Percentiles rank a stretch among this genome's conserved stretches.
Evolutionary conservation across 345 rosid species (phyloP).

Genomic region (Microcos paniculata): DNA sequence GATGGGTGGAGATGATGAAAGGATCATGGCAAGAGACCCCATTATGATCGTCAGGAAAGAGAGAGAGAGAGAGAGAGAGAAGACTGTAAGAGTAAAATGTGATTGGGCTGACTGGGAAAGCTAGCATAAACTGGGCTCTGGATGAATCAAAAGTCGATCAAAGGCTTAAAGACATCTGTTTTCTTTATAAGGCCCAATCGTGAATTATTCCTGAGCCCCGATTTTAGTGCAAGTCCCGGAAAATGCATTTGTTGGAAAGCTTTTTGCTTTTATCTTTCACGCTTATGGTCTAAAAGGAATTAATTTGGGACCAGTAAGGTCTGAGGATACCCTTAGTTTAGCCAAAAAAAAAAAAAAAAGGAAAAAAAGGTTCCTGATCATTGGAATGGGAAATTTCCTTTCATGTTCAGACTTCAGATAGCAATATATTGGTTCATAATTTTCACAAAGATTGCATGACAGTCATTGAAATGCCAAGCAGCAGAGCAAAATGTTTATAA

Average conservation of each 20-base stretch:
- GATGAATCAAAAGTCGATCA: neutral
- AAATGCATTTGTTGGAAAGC: too few relatives aligned
- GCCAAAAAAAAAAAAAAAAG: too few relatives aligned
- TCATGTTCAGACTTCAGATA: too few relatives aligned
- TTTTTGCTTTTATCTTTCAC: too few relatives aligned
- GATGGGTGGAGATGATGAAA: slow-evolving; percentile 37
- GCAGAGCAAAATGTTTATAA: neutral
- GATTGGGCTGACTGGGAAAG: neutral
- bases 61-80: neutral
- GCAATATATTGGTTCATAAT: too few relatives aligned
- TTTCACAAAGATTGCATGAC: neutral
- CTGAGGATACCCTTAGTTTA: too few relatives aligned
- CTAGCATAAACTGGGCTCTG: neutral
- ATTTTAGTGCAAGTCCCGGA: too few relatives aligned
- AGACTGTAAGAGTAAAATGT: slow-evolving; percentile 1
- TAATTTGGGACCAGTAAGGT: too few relatives aligned
- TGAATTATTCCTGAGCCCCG: too few relatives aligned
- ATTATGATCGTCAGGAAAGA: neutral
- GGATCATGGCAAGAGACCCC: slow-evolving; percentile 23
- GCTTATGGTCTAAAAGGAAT: too few relatives aligned
- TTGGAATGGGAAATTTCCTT: too few relatives aligned
- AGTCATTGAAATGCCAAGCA: neutral
- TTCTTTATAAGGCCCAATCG: neutral
- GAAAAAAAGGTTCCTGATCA: too few relatives aligned
- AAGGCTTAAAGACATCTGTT: neutral